Base-by-base conservation (phyloP, 805 yeast genomes). In the Sugiyamaella lignohabitans region DNA sequence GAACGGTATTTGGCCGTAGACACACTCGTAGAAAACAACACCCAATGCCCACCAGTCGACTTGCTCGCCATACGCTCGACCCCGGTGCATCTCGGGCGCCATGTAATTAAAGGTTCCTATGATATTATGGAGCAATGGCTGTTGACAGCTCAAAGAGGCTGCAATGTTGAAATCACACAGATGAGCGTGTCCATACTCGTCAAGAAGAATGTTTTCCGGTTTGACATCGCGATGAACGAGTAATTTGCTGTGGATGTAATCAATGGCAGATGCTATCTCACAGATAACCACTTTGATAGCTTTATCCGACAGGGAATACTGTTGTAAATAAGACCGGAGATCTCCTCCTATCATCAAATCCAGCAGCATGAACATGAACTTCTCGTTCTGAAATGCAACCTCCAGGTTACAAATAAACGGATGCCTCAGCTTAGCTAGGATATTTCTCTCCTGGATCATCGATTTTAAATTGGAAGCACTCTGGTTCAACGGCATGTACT, bases 81-180 rank as follows among this genome's bases (percentile, higher is more conserved):
- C 35, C 10, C 49, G 43, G 42, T 51, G 60, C 30, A 60, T 58
- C 40, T 60, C 64, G 2, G 64, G 64, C 1, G 64, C 62, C 19
- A 60, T 44, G 45, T 60, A 60, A 21, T 50, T 46, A 41, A 54
- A 43, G 2, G 64, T 60, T 16, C 64, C 64, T 2, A 58, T 52
- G 5, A 48, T 41, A 2, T 59, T 60, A 10, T 42, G 35, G n/a
- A 54, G 49, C 4, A 43, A 35, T 2, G 54, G 51, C 2, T 35
- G n/a, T n/a, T 48, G 49, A 16, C 24, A 32, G 49, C 69, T 64
- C 11, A 89, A 91, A 63, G 86, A 86, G 5, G 97, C 96, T 2
- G 98, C 96, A 23, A 98, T 98, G 66, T 57, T 75, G 74, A 91
- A 93, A 66, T 93, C 98, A 44, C 91, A 96, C 68, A 85, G 87